Evolutionary conservation across 331 rosid species (phyloP).

Genomic region (Malus hybrid): DNA sequence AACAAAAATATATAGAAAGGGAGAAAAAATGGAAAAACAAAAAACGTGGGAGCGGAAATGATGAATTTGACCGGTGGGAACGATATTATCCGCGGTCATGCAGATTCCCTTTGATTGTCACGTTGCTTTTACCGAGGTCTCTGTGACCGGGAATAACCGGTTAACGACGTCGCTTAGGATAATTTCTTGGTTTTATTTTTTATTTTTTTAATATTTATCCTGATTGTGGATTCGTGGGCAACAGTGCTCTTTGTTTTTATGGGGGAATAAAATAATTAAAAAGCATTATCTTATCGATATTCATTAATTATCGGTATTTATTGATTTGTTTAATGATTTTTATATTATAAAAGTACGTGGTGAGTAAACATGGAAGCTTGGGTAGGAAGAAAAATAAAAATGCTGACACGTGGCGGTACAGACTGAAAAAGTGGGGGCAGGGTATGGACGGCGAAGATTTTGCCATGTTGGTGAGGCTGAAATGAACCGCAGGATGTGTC

Average conservation of each 20-base stretch:
- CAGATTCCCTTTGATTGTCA: conserved; percentile 54
- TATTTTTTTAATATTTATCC: neutral
- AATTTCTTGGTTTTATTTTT: neutral
- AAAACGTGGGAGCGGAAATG: conserved; percentile 44
- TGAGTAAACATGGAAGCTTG: conserved; percentile 38
- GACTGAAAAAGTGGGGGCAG: conserved; percentile 29
- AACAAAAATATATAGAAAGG: neutral
- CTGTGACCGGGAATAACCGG: conserved; percentile 56
- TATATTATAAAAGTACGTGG: conserved; percentile 25
- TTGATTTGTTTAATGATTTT: neutral
- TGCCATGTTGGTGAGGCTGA: conserved; percentile 57
- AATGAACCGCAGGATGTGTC: conserved; percentile 34
- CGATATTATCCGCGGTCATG: conserved; percentile 70
- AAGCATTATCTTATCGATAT: neutral
- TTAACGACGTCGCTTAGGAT: conserved; percentile 12
- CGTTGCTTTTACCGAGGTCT: conserved; percentile 56
- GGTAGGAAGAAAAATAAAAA: conserved; percentile 31
- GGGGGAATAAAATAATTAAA: neutral
- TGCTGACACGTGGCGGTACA: conserved; percentile 60
- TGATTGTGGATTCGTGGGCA: conserved; percentile 15
- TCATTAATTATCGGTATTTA: neutral
- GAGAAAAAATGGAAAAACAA: neutral
- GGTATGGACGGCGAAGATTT: conserved; percentile 26
- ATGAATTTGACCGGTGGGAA: conserved; percentile 82
- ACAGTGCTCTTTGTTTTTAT: conserved; percentile 4